Evolutionary conservation across 352 stramenopile species (phyloP).

Genomic region (Pythium biforme): DNA sequence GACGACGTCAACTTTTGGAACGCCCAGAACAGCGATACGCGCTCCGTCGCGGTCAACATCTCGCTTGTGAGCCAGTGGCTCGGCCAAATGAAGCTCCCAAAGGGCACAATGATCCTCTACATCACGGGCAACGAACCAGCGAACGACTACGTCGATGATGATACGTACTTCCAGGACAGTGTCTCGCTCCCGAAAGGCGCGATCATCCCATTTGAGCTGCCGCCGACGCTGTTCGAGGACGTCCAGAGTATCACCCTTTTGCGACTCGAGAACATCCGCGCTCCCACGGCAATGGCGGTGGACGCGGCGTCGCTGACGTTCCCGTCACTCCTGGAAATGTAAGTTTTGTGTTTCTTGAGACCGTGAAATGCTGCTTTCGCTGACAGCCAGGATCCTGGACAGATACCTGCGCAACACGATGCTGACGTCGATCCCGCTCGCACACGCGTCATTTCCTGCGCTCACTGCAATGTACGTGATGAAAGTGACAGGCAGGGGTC

Average conservation of each 20-base stretch:
- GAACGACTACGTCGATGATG: slow-evolving; percentile 13
- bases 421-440: slow-evolving; percentile 17
- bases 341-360: no score
- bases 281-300: background rate
- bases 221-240: background rate
- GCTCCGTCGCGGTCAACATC: slow-evolving; percentile 10
- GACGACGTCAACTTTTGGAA: slow-evolving; percentile 19
- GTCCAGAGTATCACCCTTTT: background rate
- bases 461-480: slow-evolving; percentile 2
- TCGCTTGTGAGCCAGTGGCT: slow-evolving; percentile 7
- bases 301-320: background rate
- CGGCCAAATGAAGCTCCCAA: background rate
- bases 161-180: background rate
- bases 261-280: slow-evolving; percentile 11
- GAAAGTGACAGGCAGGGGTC: no score
- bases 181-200: background rate
- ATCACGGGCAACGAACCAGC: slow-evolving; percentile 19
- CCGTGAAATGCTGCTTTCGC: no score
- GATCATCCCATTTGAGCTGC: slow-evolving; percentile 13
- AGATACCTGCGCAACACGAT: slow-evolving; percentile 21
- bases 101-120: background rate
- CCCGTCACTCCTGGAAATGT: slow-evolving; percentile 1
- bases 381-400: no score
- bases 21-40: background rate
- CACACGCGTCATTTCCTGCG: slow-evolving; percentile 2